A percentile compares a stretch with the other conserved stretches of the same genome.
Evolutionary conservation across 306 rosid species (phyloP).

Genomic region (Vachellia pachyceras): DNA sequence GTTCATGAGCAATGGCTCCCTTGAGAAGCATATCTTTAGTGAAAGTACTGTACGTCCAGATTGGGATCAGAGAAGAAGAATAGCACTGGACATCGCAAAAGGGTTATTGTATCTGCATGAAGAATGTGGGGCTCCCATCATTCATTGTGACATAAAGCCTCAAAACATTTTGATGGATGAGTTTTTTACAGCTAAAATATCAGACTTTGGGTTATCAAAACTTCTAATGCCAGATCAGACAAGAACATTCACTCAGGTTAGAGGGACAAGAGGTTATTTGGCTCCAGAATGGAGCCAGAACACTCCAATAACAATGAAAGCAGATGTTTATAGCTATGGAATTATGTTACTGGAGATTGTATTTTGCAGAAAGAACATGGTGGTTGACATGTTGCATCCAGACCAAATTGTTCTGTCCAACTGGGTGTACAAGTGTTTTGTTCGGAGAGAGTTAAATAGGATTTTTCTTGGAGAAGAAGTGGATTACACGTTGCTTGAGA

Average conservation of each 20-base stretch:
- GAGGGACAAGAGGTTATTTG: slow-evolving; percentile 53
- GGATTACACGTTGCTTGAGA: background rate
- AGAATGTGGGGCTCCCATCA: slow-evolving; percentile 47
- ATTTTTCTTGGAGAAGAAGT: background rate
- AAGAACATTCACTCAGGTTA: slow-evolving; percentile 41
- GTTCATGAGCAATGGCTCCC: slow-evolving; percentile 53
- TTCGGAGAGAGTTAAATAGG: background rate
- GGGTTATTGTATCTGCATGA: slow-evolving; percentile 51
- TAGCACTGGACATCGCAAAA: slow-evolving; percentile 47
- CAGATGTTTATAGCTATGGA: slow-evolving; percentile 53
- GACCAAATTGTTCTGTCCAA: background rate
- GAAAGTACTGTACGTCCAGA: slow-evolving; percentile 11
- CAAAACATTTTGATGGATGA: slow-evolving; percentile 56
- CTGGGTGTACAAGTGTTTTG: background rate
- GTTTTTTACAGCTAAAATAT: slow-evolving; percentile 46
- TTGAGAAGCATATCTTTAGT: slow-evolving; percentile 43
- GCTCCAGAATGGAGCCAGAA: slow-evolving; percentile 51
- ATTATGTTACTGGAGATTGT: slow-evolving; percentile 40
- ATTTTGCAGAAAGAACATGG: slow-evolving; percentile 41
- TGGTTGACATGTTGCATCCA: background rate
- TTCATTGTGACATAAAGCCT: slow-evolving; percentile 53
- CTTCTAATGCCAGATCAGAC: slow-evolving; percentile 52
- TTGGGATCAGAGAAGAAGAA: slow-evolving; percentile 50
- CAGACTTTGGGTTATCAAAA: slow-evolving; percentile 50
- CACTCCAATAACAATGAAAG: slow-evolving; percentile 46